Evolutionary conservation across 2,329 filamentous ascomycete species (phyloP).

Genomic region (Tympanopsis confertula): DNA sequence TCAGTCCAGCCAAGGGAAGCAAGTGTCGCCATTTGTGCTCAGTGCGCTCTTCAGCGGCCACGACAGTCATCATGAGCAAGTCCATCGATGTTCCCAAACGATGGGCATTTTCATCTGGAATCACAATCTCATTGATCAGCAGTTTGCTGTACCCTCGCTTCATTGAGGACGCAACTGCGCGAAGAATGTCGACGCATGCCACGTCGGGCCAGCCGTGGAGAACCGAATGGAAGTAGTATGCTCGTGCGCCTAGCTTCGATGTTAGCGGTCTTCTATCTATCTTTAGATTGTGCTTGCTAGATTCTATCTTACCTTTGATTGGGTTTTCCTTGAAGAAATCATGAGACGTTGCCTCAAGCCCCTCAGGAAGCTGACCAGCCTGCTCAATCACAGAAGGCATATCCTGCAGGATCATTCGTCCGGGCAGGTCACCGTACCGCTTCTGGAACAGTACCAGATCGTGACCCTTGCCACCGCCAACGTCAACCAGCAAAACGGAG

Average conservation of each 20-base stretch:
- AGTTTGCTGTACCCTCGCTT: slow-evolving; percentile 17
- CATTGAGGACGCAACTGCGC: slow-evolving; percentile 15
- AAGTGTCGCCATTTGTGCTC: neutral
- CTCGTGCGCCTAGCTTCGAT: slow-evolving; percentile 14
- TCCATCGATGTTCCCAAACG: slow-evolving; percentile 13
- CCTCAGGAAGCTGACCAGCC: slow-evolving; percentile 8
- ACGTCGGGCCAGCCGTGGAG: slow-evolving; percentile 24
- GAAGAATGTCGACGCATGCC: slow-evolving; percentile 16
- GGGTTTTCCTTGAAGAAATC: slow-evolving; percentile 20
- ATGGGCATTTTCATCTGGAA: slow-evolving; percentile 12
- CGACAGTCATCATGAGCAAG: slow-evolving; percentile 17
- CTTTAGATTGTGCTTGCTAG: slow-evolving; percentile 3
- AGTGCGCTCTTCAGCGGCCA: neutral
- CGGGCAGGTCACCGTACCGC: neutral
- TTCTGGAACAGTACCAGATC: neutral
- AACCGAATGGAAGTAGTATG: slow-evolving; percentile 22
- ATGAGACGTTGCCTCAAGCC: slow-evolving; percentile 9
- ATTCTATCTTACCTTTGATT: slow-evolving; percentile 13
- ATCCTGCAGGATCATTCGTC: neutral
- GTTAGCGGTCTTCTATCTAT: slow-evolving; percentile 1
- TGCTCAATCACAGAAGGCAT: slow-evolving; percentile 2
- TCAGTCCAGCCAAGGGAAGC: neutral
- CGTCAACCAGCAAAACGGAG: neutral
- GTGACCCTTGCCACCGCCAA: neutral
- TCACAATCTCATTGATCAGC: slow-evolving; percentile 18